Conservation (phyloP, 78 protist genomes). For the Dictyostelium purpureum region DNA sequence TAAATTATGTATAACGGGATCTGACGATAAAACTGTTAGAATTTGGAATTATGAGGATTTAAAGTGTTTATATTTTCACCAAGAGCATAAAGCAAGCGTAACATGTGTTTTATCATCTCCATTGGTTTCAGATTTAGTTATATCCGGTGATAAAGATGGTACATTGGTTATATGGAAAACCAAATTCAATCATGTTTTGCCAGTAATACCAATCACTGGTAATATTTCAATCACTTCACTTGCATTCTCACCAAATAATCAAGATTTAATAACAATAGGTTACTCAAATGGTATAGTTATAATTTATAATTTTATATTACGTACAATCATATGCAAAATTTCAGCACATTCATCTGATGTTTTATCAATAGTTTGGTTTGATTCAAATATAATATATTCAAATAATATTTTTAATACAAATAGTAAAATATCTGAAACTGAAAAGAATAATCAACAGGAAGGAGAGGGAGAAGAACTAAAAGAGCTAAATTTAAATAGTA, state of each 20-base stretch:
- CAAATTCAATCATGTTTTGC: background rate
- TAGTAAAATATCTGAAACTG: background rate
- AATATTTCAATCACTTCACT: slow-evolving; percentile 5
- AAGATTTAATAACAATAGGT: slow-evolving; percentile 36
- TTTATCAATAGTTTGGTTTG: slow-evolving; percentile 25
- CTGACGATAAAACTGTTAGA: slow-evolving; percentile 57
- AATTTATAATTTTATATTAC: slow-evolving; percentile 10
- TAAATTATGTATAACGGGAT: slow-evolving; percentile 21
- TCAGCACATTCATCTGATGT: slow-evolving; percentile 46
- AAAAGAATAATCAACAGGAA: background rate
- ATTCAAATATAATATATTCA: background rate
- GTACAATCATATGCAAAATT: background rate
- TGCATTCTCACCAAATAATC: background rate
- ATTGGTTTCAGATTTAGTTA: background rate
- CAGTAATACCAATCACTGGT: background rate
- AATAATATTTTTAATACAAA: background rate
- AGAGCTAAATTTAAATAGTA: background rate
- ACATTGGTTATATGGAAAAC: slow-evolving; percentile 34
- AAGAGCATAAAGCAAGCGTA: slow-evolving; percentile 5
- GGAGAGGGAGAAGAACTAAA: no score
- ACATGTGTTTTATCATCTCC: slow-evolving; percentile 34
- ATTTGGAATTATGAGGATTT: slow-evolving; percentile 28
- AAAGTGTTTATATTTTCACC: slow-evolving; percentile 12
- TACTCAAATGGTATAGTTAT: slow-evolving; percentile 51
- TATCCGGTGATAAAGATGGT: slow-evolving; percentile 42